These are phyloP conservation scores for Thelephora terrestris DNA, from an alignment of 1,284 basidiomycete species.

Conservation along the genomic window DNA sequence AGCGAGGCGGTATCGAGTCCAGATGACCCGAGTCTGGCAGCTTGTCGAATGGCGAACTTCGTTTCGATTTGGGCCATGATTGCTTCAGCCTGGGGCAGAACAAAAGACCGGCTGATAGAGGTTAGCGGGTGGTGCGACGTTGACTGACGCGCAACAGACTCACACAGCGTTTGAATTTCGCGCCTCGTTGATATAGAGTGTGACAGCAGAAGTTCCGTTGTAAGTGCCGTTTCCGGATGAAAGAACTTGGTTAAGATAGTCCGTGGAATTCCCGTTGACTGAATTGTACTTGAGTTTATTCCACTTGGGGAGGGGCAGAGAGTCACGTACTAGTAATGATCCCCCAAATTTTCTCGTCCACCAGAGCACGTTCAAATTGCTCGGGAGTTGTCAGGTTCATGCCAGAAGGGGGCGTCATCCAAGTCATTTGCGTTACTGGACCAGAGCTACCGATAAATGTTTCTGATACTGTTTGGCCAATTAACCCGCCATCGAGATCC, in stretches of 20 bases:
- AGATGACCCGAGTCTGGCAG: conserved; percentile 24
- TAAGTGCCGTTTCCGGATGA: conserved; percentile 14
- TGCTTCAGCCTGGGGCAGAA: conserved; percentile 2
- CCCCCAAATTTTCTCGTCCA: conserved; percentile 15
- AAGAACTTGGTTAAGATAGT: conserved; percentile 11
- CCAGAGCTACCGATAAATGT: conserved; percentile 13
- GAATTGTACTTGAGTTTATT: neutral
- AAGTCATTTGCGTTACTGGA: conserved; percentile 10
- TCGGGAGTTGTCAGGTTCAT: conserved; percentile 7
- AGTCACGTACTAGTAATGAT: conserved; percentile 13
- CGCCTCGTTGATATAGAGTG: conserved; percentile 16
- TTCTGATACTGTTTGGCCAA: conserved; percentile 15
- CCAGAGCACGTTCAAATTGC: conserved; percentile 11
- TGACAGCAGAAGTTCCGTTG: conserved; percentile 13
- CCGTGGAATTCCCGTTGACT: conserved; percentile 16
- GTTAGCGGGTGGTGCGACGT: neutral
- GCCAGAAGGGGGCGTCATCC: conserved; percentile 9
- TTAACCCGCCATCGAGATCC: conserved; percentile 18
- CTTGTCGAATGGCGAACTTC: conserved; percentile 27
- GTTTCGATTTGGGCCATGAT: conserved; percentile 9
- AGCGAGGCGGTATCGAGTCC: conserved; percentile 21
- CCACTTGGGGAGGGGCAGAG: neutral
- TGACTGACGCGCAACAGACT: neutral
- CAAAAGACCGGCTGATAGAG: neutral
- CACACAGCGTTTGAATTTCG: conserved; percentile 21